A percentile compares a stretch with the other conserved stretches of the same genome.
Evolutionary conservation across 805 yeast genomes (phyloP).

Genomic region (Sugiyamaella smithiae): DNA sequence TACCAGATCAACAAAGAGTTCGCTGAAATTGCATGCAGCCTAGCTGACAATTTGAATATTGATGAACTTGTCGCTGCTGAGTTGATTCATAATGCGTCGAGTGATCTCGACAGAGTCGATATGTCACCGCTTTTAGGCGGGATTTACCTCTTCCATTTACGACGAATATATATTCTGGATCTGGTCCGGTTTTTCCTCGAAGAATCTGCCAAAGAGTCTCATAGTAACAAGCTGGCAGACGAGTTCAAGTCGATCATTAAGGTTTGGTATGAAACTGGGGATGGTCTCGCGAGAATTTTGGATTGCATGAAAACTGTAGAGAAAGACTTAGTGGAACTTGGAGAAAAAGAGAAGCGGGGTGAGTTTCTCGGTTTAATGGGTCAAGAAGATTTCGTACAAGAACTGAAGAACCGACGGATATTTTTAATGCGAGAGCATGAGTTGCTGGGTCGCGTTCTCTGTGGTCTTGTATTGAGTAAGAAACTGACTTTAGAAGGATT

Average conservation of each 20-base stretch:
- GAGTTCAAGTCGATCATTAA: not conserved
- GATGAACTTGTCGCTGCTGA: conserved; percentile 80
- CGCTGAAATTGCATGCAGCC: conserved; percentile 51
- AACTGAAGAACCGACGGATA: conserved; percentile 56
- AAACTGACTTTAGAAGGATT: conserved; percentile 38
- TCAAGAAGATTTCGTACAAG: conserved; percentile 46
- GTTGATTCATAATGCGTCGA: conserved; percentile 50
- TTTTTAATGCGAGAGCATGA: conserved; percentile 69
- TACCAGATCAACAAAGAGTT: conserved; percentile 66
- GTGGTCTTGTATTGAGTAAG: conserved; percentile 46
- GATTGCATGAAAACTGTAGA: conserved; percentile 60
- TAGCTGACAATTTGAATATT: conserved; percentile 64
- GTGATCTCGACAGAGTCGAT: conserved; percentile 38
- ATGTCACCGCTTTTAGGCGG: conserved; percentile 44
- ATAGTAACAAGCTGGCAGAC: not conserved
- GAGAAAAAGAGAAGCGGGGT: conserved; percentile 48
- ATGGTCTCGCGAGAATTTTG: conserved; percentile 45
- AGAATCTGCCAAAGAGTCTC: conserved; percentile 4
- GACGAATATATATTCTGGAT: conserved; percentile 72
- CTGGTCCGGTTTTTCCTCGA: conserved; percentile 17
- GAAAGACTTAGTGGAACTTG: conserved; percentile 49
- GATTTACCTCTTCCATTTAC: conserved; percentile 59
- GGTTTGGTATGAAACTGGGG: not conserved
- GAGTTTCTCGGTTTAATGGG: conserved; percentile 48
- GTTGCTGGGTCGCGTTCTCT: conserved; percentile 60